phyloP scores from a whole-genome alignment of 441 rosid species.

The Corymbia citriodora region DNA sequence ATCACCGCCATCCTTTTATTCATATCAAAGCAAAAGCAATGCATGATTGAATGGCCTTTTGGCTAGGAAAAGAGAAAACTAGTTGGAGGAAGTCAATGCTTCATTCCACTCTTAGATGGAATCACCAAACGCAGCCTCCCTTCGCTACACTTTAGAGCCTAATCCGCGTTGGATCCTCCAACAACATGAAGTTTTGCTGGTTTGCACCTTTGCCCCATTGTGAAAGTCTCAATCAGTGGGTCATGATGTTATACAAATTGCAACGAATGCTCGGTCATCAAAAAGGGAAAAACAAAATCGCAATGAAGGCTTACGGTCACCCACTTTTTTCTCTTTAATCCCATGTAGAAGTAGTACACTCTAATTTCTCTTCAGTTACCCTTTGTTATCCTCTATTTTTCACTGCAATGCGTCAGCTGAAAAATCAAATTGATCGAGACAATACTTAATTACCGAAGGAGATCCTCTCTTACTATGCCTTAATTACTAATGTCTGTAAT shows the following conservation, averaged over 20 bases:
- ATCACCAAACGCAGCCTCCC: neutral
- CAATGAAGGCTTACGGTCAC: neutral
- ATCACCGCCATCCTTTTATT: neutral
- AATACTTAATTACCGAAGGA: neutral
- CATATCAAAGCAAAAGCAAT: neutral
- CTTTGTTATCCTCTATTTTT: fast-evolving
- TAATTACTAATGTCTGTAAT: neutral
- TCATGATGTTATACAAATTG: neutral
- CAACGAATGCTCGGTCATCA: neutral
- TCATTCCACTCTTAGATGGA: too few species aligned
- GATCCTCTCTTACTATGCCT: neutral
- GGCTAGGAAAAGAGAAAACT: too few species aligned
- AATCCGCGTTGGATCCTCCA: too few species aligned
- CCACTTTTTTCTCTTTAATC: neutral
- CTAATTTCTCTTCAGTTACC: neutral
- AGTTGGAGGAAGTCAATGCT: too few species aligned
- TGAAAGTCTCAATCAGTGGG: too few species aligned
- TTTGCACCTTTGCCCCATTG: too few species aligned
- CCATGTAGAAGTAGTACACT: fast-evolving
- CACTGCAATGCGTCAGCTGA: fast-evolving
- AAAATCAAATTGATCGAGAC: neutral
- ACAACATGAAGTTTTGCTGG: too few species aligned
- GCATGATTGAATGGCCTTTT: neutral
- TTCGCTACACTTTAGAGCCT: neutral
- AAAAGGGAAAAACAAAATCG: neutral